These are phyloP conservation scores for Taiwanofungus camphoratus DNA, from an alignment of 1,284 basidiomycete genomes.

Conservation along the genomic window DNA sequence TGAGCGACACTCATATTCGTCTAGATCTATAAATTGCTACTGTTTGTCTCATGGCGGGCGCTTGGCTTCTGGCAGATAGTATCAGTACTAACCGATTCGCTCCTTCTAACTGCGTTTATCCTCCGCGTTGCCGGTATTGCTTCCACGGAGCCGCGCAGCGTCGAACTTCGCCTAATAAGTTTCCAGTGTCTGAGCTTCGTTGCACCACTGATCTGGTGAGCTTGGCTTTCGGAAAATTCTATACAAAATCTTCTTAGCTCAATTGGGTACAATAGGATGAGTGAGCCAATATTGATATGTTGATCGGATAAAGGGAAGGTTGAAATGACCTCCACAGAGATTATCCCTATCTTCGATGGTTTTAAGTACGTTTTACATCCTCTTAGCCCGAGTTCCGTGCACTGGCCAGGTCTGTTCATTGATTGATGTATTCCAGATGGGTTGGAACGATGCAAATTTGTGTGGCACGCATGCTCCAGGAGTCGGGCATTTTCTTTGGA, in stretches of 20 bases:
- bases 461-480: slow-evolving; percentile 83
- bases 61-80: slow-evolving; percentile 82
- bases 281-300: slow-evolving; percentile 36
- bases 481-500: slow-evolving; percentile 90
- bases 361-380: slow-evolving; percentile 53
- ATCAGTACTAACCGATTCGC: slow-evolving; percentile 63
- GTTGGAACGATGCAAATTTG: slow-evolving; percentile 86
- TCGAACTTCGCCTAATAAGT: slow-evolving; percentile 53
- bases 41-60: slow-evolving; percentile 63
- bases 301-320: background rate
- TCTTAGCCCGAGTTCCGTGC: background rate
- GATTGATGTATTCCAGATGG: slow-evolving; percentile 44
- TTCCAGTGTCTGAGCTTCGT: slow-evolving; percentile 87
- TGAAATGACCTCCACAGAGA: slow-evolving; percentile 39
- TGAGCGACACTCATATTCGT: background rate
- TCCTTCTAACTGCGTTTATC: slow-evolving; percentile 70
- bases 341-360: slow-evolving; percentile 77
- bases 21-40: slow-evolving; percentile 61
- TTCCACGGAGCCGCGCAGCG: slow-evolving; percentile 35
- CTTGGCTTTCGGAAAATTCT: slow-evolving; percentile 1
- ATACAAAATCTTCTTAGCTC: background rate
- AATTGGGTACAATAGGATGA: slow-evolving; percentile 53
- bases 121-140: slow-evolving; percentile 66
- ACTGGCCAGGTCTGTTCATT: slow-evolving; percentile 2
- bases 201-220: slow-evolving; percentile 80